Percentiles rank a stretch among this genome's conserved stretches.
Conservation (phyloP, 108 stramenopile genomes). For the Skeletonema potamos region DNA sequence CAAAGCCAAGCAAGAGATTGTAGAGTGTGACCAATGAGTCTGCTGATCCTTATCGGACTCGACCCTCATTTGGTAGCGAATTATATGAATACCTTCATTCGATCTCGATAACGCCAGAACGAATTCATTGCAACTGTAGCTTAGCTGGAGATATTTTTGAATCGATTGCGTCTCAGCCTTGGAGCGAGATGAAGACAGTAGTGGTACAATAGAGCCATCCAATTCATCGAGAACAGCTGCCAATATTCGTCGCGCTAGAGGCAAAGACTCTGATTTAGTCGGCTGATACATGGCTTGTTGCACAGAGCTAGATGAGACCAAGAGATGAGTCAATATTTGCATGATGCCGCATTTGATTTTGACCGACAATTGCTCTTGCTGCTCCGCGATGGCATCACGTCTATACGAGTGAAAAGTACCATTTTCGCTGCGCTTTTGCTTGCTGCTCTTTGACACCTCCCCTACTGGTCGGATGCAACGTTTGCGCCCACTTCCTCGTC, state of each 20-base stretch:
- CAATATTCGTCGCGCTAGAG: conserved; percentile 30
- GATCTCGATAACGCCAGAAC: conserved; percentile 26
- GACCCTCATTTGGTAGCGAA: conserved; percentile 30
- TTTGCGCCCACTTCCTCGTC: conserved; percentile 11
- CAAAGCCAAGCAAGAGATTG: conserved; percentile 28
- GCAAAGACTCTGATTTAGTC: not conserved
- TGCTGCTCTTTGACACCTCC: not conserved
- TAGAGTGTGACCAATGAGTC: conserved; percentile 40
- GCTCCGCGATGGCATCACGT: not conserved
- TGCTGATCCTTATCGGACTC: conserved; percentile 8
- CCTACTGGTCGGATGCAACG: conserved; percentile 3
- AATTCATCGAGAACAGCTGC: conserved; percentile 30
- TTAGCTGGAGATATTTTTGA: conserved; percentile 11
- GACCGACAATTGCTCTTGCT: not conserved
- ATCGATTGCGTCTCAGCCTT: not conserved
- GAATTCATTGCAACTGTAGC: conserved; percentile 20
- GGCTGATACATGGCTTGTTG: conserved; percentile 14
- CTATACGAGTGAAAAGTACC: not conserved
- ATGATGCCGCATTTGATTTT: conserved; percentile 30
- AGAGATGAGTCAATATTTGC: conserved; percentile 23
- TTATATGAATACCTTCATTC: conserved; percentile 29
- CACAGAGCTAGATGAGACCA: conserved; percentile 28
- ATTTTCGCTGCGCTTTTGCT: not conserved
- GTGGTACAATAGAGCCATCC: conserved; percentile 24
- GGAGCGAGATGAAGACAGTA: conserved; percentile 5